Evolutionary conservation across 371 early-diverging fungal species (phyloP).

Genomic region (Lichtheimia ramosa): DNA sequence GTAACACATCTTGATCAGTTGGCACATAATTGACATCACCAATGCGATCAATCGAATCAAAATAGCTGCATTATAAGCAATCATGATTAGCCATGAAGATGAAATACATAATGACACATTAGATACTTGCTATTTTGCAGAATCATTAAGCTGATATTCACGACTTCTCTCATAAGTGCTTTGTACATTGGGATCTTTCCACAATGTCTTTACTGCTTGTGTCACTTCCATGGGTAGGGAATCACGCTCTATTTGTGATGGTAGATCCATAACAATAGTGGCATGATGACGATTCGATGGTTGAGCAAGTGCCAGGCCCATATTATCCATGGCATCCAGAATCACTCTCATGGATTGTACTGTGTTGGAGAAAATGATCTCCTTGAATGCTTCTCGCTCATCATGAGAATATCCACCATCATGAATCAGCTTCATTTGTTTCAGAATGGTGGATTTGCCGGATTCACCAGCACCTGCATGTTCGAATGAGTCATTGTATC

Average conservation of each 20-base stretch:
- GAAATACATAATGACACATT: background rate
- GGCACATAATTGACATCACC: slow-evolving; percentile 79
- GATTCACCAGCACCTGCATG: slow-evolving; percentile 93
- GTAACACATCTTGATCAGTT: slow-evolving; percentile 87
- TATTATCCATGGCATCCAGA: slow-evolving; percentile 87
- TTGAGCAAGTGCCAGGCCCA: slow-evolving; percentile 71
- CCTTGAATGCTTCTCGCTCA: slow-evolving; percentile 89
- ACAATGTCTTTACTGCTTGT: slow-evolving; percentile 75
- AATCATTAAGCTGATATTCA: slow-evolving; percentile 94
- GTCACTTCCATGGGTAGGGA: slow-evolving; percentile 76
- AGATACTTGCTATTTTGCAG: slow-evolving; percentile 81
- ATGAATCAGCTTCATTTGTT: slow-evolving; percentile 97
- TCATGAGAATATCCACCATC: slow-evolving; percentile 86
- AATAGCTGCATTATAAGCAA: slow-evolving; percentile 62
- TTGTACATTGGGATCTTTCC: slow-evolving; percentile 83
- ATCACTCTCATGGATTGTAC: slow-evolving; percentile 94
- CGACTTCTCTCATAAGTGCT: slow-evolving; percentile 78
- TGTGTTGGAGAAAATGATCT: slow-evolving; percentile 92
- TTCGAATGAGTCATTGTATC: background rate
- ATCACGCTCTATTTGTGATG: slow-evolving; percentile 82
- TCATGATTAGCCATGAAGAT: background rate
- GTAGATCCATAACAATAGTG: slow-evolving; percentile 74
- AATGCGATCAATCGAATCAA: slow-evolving; percentile 91
- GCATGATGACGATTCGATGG: slow-evolving; percentile 62
- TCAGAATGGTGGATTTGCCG: slow-evolving; percentile 95